Base-by-base conservation (phyloP, 2,329 filamentous ascomycete genomes). In the Pyrenophora teres region DNA sequence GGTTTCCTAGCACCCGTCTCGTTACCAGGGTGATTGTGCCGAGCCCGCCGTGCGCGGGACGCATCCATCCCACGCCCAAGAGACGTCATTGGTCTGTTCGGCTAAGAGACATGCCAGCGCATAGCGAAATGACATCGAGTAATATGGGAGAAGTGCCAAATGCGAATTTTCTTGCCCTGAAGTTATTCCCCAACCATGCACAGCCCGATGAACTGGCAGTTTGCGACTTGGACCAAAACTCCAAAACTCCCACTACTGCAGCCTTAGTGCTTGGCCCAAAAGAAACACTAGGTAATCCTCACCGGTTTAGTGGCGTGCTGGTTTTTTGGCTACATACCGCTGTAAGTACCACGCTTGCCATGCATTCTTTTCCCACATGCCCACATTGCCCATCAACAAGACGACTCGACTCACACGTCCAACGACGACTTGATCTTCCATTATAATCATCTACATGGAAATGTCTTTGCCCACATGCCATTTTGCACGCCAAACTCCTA, bases 71-170 rank as follows among this genome's bases (percentile, higher is more conserved):
- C 41, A 48, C 43, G 13, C 25, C 21, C 52, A 13, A n/a, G 21
- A 53, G 10, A 12, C 46, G 23, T 56, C 23, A 63, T 65, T 64
- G 57, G 62, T 55, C 39, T n/a, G 21, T 21, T 12, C 15, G 19
- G 3, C 40, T 40, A 15, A 19, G 10, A 41, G 36, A 51, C 60
- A 63, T 67, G 67, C 61, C 67, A 69, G 50, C 67, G 63, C 67
- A 69, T 68, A 60, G 41, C 53, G 58, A 53, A 62, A 41, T 49
- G 53, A 55, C 40, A 33, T 51, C 60, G 52, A 64, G 58, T 65
- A 23, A 53, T 39, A 47, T 23, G 15, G 13, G n/a, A 37, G 19
- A 47, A 46, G 36, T 33, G 32, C 16, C 19, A 16, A 25, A 21
- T 39, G 33, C 36, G 31, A 32, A 32, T 6, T 35, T 19, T 46